Conservation (phyloP, 495 filamentous ascomycete genomes). For the Penicillium angulare region DNA sequence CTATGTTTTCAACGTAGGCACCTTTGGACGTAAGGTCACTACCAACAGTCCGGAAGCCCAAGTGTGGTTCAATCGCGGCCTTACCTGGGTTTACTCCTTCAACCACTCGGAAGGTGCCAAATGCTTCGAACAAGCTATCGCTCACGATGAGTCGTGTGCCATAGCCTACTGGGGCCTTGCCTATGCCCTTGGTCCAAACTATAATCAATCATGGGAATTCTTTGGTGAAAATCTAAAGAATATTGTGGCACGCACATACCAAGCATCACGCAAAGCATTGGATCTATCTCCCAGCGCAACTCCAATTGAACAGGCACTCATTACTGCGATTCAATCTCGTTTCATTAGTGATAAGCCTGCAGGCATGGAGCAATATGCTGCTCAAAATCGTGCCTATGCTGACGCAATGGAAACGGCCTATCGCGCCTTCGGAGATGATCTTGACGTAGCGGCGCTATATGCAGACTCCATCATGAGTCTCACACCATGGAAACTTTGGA, state of each 20-base stretch:
- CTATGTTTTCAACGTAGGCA: conserved; percentile 23
- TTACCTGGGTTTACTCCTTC: conserved; percentile 37
- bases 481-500: conserved; percentile 64
- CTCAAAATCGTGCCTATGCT: conserved; percentile 55
- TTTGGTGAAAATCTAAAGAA: conserved; percentile 47
- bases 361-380: conserved; percentile 35
- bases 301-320: conserved; percentile 53
- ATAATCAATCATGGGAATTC: conserved; percentile 71
- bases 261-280: conserved; percentile 40
- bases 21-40: conserved; percentile 17
- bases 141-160: conserved; percentile 50
- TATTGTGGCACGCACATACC: conserved; percentile 40
- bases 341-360: conserved; percentile 44
- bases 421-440: conserved; percentile 46
- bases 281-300: conserved; percentile 22
- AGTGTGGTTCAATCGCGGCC: conserved; percentile 37
- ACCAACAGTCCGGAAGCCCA: conserved; percentile 27
- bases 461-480: conserved; percentile 65
- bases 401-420: conserved; percentile 58
- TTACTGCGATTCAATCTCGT: conserved; percentile 53
- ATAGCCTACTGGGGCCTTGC: conserved; percentile 69
- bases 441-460: conserved; percentile 58
- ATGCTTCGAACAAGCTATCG: conserved; percentile 60
- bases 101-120: conserved; percentile 36
- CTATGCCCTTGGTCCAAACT: conserved; percentile 64